phyloP scores from a whole-genome alignment of 352 stramenopile genomes.

The Globisporangium irregulare region DNA sequence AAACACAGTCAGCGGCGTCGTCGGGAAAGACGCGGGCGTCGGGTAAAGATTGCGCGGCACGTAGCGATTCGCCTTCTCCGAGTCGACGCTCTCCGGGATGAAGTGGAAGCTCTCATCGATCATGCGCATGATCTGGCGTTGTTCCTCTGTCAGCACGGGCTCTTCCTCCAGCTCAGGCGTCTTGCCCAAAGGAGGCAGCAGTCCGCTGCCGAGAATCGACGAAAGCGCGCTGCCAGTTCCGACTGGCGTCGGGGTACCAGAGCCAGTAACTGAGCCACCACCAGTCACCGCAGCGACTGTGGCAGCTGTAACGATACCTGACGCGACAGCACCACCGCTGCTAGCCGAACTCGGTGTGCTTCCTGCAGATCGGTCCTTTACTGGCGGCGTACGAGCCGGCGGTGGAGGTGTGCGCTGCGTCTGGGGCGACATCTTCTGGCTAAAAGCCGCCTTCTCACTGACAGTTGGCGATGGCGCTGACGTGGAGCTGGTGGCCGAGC shows the following conservation, averaged over 20 bases:
- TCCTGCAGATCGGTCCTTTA: slow-evolving; percentile 19
- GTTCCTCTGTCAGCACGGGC: slow-evolving; percentile 70
- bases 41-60: slow-evolving; percentile 94
- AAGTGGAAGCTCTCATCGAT: slow-evolving; percentile 91
- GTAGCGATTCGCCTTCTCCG: slow-evolving; percentile 90
- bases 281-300: neutral
- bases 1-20: slow-evolving; percentile 88
- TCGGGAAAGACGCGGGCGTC: slow-evolving; percentile 88
- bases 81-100: slow-evolving; percentile 88
- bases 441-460: slow-evolving; percentile 18
- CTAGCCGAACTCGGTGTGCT: slow-evolving; percentile 17
- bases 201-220: slow-evolving; percentile 8
- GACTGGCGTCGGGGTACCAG: neutral
- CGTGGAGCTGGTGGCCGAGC: slow-evolving; percentile 17
- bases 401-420: slow-evolving; percentile 17
- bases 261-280: neutral
- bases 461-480: slow-evolving; percentile 36
- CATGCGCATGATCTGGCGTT: slow-evolving; percentile 72
- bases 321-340: neutral
- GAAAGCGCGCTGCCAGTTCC: slow-evolving; percentile 5
- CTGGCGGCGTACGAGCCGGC: slow-evolving; percentile 13
- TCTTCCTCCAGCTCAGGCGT: slow-evolving; percentile 33
- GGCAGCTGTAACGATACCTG: slow-evolving; percentile 16
- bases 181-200: slow-evolving; percentile 10
- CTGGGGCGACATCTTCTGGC: slow-evolving; percentile 18